phyloP scores from a whole-genome alignment of 1,139 yeast genomes.

The Magnusiomyces ingens region DNA sequence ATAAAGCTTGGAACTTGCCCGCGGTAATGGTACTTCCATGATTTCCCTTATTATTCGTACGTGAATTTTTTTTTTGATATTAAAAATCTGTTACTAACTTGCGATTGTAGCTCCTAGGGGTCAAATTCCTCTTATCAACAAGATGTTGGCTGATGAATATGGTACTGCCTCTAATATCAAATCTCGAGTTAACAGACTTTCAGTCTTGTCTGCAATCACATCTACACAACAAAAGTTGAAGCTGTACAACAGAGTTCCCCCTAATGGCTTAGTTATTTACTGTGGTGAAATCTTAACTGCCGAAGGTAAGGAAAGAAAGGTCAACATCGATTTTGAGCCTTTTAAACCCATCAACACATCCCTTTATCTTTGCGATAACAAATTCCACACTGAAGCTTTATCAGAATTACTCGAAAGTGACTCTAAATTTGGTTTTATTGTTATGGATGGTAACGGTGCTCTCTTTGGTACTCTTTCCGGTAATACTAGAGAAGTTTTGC shows the following conservation, averaged over 20 bases:
- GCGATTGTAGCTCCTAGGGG: constrained; percentile 66
- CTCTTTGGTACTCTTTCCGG: constrained; percentile 95
- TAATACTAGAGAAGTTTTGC: constrained; percentile 91
- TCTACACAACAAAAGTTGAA: constrained; percentile 95
- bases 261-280: constrained; percentile 88
- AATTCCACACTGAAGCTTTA: constrained; percentile 95
- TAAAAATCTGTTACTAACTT: background rate
- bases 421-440: constrained; percentile 92
- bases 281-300: constrained; percentile 98
- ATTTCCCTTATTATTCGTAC: constrained; percentile 72
- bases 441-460: constrained; percentile 99
- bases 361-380: constrained; percentile 90
- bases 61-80: background rate
- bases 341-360: constrained; percentile 98
- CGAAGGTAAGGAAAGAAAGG: constrained; percentile 94
- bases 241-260: constrained; percentile 81
- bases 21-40: constrained; percentile 99
- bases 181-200: constrained; percentile 91
- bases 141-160: constrained; percentile 95
- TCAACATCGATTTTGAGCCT: constrained; percentile 92
- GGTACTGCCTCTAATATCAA: constrained; percentile 98
- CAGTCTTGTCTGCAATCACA: constrained; percentile 93
- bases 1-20: constrained; percentile 76
- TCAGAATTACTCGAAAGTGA: constrained; percentile 91
- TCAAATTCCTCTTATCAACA: constrained; percentile 80